phyloP scores from a whole-genome alignment of 768 basidiomycete genomes.

The Podaxis pistillaris region DNA sequence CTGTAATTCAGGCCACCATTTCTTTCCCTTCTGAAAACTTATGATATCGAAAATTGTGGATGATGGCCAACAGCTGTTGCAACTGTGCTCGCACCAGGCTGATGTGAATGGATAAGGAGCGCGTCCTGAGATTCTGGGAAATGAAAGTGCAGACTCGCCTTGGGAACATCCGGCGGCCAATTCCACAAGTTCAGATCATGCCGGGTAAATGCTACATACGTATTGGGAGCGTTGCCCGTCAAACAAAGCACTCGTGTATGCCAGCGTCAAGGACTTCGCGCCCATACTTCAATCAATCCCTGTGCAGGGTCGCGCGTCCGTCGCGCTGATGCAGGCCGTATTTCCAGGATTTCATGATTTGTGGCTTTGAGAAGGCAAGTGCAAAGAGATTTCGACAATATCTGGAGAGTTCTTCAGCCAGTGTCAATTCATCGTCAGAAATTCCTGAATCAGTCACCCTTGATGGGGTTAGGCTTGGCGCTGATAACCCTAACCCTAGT shows the following conservation, averaged over 20 bases:
- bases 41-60: neutral
- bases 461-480: neutral
- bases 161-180: neutral
- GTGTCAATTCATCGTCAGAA: too few species aligned
- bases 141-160: neutral
- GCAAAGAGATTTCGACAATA: neutral
- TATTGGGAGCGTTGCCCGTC: neutral
- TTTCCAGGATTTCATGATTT: neutral
- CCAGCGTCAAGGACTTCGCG: too few species aligned
- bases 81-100: neutral
- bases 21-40: neutral
- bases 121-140: neutral
- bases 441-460: neutral
- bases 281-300: neutral
- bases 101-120: neutral
- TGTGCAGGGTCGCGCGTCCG: neutral
- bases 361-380: neutral
- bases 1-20: neutral
- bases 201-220: neutral
- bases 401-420: too few species aligned
- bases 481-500: conserved; percentile 5
- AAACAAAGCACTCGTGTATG: neutral
- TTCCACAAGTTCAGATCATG: neutral
- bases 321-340: neutral
- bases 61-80: conserved; percentile 1